phyloP scores from a whole-genome alignment of 352 stramenopile species.

The Aphanomyces stellatus region DNA sequence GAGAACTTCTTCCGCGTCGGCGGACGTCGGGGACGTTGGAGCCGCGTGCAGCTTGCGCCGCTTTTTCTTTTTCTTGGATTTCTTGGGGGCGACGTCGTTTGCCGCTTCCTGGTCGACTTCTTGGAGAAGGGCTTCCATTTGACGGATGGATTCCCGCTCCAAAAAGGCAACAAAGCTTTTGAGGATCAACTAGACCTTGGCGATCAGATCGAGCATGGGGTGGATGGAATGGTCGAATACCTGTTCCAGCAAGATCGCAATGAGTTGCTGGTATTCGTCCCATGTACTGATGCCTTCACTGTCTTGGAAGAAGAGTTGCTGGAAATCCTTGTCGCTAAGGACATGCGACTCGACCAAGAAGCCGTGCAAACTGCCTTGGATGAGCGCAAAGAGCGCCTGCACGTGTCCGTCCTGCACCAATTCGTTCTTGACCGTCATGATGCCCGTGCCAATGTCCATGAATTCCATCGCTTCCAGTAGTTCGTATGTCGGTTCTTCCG shows the following conservation, averaged over 20 bases:
- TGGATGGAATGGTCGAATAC: conserved; percentile 22
- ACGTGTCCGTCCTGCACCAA: conserved; percentile 45
- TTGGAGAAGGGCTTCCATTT: conserved; percentile 72
- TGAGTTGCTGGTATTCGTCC: conserved; percentile 71
- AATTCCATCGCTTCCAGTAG: conserved; percentile 84
- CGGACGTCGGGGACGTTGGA: background rate
- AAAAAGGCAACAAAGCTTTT: conserved; percentile 59
- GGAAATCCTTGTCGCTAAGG: conserved; percentile 54
- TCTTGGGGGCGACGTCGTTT: background rate
- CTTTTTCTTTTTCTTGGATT: conserved; percentile 31
- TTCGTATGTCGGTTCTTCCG: conserved; percentile 64
- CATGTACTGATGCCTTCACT: conserved; percentile 73
- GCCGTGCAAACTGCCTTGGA: conserved; percentile 47
- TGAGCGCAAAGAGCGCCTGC: conserved; percentile 50
- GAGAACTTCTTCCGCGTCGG: background rate
- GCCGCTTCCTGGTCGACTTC: conserved; percentile 23
- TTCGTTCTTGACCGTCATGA: conserved; percentile 80
- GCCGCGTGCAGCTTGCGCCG: conserved; percentile 24
- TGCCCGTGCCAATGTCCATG: conserved; percentile 78
- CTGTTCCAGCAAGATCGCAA: conserved; percentile 80
- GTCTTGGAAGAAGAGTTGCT: conserved; percentile 61
- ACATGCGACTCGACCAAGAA: conserved; percentile 59
- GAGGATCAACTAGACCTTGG: conserved; percentile 50
- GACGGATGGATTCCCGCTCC: conserved; percentile 49
- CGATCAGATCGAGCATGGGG: background rate